Base-by-base conservation (phyloP, 1,284 basidiomycete genomes). In the Puccinia hordei region DNA sequence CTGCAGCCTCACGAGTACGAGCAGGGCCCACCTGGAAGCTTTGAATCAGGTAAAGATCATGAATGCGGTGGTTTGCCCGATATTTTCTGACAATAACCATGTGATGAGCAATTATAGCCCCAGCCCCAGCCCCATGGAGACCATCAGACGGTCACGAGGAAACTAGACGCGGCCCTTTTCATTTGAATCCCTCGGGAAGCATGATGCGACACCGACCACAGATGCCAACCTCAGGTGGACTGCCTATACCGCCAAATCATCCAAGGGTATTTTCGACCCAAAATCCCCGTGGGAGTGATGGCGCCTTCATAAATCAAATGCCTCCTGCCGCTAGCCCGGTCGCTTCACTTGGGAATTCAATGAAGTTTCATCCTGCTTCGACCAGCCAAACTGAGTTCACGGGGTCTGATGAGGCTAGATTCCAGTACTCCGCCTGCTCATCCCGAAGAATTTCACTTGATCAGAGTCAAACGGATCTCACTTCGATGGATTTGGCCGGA, bases 1-100 rank as follows among this genome's bases (percentile, higher is more conserved):
- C 51, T 71, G 46, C 68, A 51, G 30, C 68, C 68, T 53, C 68
- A 71, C 27, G 51, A 53, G 12, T 71, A 71, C 41, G 46, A 30
- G 33, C 68, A 33, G 46, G 46, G 24, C 1, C 46, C 63, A n/a
- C 41, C 41, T n/a, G 35, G 63, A 46, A 46, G 41, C 38, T 66
- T 44, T 46, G 63, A 41, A 17, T 44, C 63, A 66, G 63, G 63
- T 66, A 66, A 24, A 10, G 61, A 63, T n/a, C 22, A 24, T 66
- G 13, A 66, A 27, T 9, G 35, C 38, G 35, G 63, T 66, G 1
- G 24, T 63, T 63, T 63, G 35, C 41, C 41, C 63, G 63, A 46
- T 8, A 66, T 44, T 24, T 44, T 66, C 41, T 66, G 63, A 66
- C n/a, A 44, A 66, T 24, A n/a, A n/a, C n/a, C n/a, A 46, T 44